A percentile compares a stretch with the other conserved stretches of the same genome.
These are phyloP conservation scores for Xylaria sp. DNA, from an alignment of 2,329 filamentous ascomycete species.

Conservation along the genomic window DNA sequence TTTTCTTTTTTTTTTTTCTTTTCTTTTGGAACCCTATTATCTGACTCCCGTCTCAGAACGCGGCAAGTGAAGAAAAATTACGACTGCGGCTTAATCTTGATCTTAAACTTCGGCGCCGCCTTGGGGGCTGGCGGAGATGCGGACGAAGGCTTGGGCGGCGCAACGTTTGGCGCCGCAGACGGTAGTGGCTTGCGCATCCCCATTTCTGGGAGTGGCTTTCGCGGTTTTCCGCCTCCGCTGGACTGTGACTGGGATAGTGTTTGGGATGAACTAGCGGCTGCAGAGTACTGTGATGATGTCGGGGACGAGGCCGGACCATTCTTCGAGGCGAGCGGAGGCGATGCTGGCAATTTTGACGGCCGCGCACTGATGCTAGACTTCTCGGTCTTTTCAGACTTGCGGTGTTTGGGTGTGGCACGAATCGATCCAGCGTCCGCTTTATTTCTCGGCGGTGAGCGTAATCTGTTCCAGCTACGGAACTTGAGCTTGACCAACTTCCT, in stretches of 20 bases:
- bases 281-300: conserved; percentile 8
- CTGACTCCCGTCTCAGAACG: too few relatives aligned
- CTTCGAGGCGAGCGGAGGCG: conserved; percentile 6
- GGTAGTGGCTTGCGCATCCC: conserved; percentile 35
- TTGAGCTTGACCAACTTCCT: conserved; percentile 32
- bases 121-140: conserved; percentile 22
- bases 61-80: conserved; percentile 1
- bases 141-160: conserved; percentile 18
- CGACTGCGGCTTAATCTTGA: conserved; percentile 34
- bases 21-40: too few relatives aligned
- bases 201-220: conserved; percentile 36
- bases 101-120: conserved; percentile 31
- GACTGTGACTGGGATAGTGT: conserved; percentile 10
- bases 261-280: conserved; percentile 19
- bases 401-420: conserved; percentile 34
- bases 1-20: too few relatives aligned
- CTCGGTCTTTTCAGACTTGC: conserved; percentile 18
- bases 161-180: conserved; percentile 20
- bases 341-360: conserved; percentile 1
- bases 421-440: conserved; percentile 31
- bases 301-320: conserved; percentile 10
- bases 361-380: conserved; percentile 7
- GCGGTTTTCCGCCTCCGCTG: conserved; percentile 24
- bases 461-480: conserved; percentile 33
- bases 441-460: conserved; percentile 25